Conservation (phyloP, 192 early-diverging fungal species). For the Phycomyces blakesleeanus region DNA sequence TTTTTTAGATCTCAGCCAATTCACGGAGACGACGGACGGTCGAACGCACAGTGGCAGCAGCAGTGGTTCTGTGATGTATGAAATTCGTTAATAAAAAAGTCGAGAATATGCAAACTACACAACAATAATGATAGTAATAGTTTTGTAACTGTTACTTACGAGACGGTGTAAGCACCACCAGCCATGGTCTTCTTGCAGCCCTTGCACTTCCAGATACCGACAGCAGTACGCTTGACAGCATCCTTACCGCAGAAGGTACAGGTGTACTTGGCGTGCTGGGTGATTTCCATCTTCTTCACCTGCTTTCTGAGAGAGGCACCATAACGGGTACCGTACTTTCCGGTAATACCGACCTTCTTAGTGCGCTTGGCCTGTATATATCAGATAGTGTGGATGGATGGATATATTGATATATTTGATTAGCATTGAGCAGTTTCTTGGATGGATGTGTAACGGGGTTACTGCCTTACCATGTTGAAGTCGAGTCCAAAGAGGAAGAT, state of each 20-base stretch:
- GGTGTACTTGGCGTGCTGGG: constrained; percentile 99
- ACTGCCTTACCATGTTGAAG: constrained; percentile 17
- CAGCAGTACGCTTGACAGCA: constrained; percentile 87
- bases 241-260: constrained; percentile 99
- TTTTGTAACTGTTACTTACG: constrained; percentile 40
- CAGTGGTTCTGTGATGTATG: constrained; percentile 61
- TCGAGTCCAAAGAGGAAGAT: constrained; percentile 23
- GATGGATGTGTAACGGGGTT: neutral
- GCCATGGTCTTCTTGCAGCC: constrained; percentile 93
- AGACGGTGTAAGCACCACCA: constrained; percentile 94
- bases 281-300: constrained; percentile 98
- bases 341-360: constrained; percentile 97
- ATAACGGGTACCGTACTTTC: constrained; percentile 99
- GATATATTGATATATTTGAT: constrained; percentile 13
- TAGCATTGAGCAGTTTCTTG: neutral
- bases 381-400: constrained; percentile 17
- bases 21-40: constrained; percentile 98
- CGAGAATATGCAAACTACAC: no score
- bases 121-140: neutral
- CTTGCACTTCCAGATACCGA: constrained; percentile 99
- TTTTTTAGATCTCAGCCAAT: constrained; percentile 77
- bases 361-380: constrained; percentile 83
- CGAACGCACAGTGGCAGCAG: constrained; percentile 86
- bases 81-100: no score
- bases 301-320: constrained; percentile 99